phyloP scores from a whole-genome alignment of 2,329 filamentous ascomycete species.

The Beauveria medogensis region DNA sequence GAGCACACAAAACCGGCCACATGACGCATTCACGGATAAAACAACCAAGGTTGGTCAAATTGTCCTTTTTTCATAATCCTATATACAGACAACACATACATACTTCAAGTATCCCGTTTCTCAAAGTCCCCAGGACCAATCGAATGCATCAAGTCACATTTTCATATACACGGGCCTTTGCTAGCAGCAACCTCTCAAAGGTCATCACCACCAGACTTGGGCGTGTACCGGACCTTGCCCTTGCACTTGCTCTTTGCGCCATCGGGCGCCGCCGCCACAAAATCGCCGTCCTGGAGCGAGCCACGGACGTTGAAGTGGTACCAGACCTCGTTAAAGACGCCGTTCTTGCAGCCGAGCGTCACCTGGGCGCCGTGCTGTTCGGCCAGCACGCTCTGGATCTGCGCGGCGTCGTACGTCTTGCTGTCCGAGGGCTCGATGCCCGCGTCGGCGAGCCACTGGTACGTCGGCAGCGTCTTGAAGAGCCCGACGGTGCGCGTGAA shows the following conservation, averaged over 20 bases:
- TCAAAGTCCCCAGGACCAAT: too few species aligned
- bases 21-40: too few species aligned
- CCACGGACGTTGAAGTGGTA: constrained; percentile 56
- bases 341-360: constrained; percentile 47
- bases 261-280: constrained; percentile 47
- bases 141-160: too few species aligned
- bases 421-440: constrained; percentile 48
- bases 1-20: too few species aligned
- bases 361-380: constrained; percentile 45
- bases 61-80: too few species aligned
- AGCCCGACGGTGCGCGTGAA: constrained; percentile 58
- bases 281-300: constrained; percentile 52
- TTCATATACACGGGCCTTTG: neutral
- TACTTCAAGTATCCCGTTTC: too few species aligned
- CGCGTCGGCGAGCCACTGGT: constrained; percentile 51
- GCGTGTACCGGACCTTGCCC: constrained; percentile 56
- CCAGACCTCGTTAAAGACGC: constrained; percentile 46
- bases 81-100: too few species aligned
- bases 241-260: constrained; percentile 57
- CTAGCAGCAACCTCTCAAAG: neutral
- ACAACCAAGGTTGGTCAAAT: too few species aligned
- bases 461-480: constrained; percentile 59
- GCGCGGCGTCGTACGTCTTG: constrained; percentile 48
- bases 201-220: constrained; percentile 27
- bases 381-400: constrained; percentile 52